These are phyloP conservation scores for Aspergillus indologenus DNA, from an alignment of 495 filamentous ascomycete genomes.

Conservation along the genomic window DNA sequence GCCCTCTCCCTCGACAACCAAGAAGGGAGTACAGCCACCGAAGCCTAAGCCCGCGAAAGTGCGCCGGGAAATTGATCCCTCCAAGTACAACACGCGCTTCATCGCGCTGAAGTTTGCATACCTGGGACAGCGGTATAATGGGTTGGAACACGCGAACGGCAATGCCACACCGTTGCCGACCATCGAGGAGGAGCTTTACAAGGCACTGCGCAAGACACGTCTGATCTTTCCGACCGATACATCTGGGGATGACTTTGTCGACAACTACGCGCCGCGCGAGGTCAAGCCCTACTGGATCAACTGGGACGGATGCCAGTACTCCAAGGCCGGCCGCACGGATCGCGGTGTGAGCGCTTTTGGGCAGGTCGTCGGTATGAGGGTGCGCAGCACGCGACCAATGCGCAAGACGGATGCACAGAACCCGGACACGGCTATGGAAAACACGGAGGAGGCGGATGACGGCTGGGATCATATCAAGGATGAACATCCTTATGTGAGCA, in stretches of 20 bases:
- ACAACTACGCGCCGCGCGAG: slow-evolving; percentile 20
- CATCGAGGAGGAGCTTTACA: slow-evolving; percentile 89
- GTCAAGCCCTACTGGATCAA: slow-evolving; percentile 50
- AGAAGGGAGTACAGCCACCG: slow-evolving; percentile 14
- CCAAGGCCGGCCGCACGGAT: slow-evolving; percentile 92
- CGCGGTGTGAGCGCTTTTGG: slow-evolving; percentile 94
- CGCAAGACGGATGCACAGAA: slow-evolving; percentile 14
- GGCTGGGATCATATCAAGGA: slow-evolving; percentile 72
- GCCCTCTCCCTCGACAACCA: slow-evolving; percentile 28
- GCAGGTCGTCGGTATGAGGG: slow-evolving; percentile 79
- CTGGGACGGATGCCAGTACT: slow-evolving; percentile 81
- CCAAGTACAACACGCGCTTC: slow-evolving; percentile 75
- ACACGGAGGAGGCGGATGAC: slow-evolving; percentile 27
- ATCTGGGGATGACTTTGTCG: slow-evolving; percentile 29
- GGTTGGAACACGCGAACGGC: slow-evolving; percentile 75
- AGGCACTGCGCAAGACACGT: slow-evolving; percentile 73
- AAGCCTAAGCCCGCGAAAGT: slow-evolving; percentile 33
- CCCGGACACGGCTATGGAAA: slow-evolving; percentile 17
- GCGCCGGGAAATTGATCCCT: slow-evolving; percentile 61
- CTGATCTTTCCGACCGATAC: slow-evolving; percentile 70
- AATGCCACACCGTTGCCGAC: slow-evolving; percentile 67
- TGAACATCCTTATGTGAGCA: slow-evolving; percentile 75
- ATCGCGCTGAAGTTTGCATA: slow-evolving; percentile 95
- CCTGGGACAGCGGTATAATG: slow-evolving; percentile 84
- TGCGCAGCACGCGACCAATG: slow-evolving; percentile 72